These are phyloP conservation scores for Arxiozyma telluris DNA, from an alignment of 1,139 yeast genomes.

Conservation along the genomic window DNA sequence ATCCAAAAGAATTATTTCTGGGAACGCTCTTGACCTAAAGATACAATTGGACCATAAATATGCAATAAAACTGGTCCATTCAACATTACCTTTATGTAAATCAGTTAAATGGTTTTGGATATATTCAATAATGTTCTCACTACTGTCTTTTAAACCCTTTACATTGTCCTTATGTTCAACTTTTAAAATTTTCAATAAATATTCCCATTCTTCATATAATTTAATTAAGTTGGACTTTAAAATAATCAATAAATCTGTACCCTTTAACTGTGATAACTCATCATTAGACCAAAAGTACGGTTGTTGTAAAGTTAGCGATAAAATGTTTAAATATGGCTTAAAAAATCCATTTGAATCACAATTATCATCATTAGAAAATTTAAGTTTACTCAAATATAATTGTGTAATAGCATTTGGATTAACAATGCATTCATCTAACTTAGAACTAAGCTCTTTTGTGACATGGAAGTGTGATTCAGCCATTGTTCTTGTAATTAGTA, in stretches of 20 bases:
- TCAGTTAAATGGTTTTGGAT: conserved; percentile 4
- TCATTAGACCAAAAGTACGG: conserved; percentile 57
- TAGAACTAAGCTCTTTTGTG: neutral
- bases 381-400: conserved; percentile 39
- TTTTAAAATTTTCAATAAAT: conserved; percentile 8
- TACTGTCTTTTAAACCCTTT: conserved; percentile 4
- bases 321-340: conserved; percentile 45
- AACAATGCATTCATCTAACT: conserved; percentile 3
- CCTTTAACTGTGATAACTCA: conserved; percentile 45
- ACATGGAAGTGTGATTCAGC: conserved; percentile 31
- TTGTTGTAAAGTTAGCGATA: conserved; percentile 49
- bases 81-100: conserved; percentile 1
- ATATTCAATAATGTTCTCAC: conserved; percentile 10
- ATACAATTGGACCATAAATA: conserved; percentile 71
- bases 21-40: conserved; percentile 71
- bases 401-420: conserved; percentile 41
- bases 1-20: conserved; percentile 40
- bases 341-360: conserved; percentile 23
- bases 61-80: conserved; percentile 55
- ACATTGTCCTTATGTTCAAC: conserved; percentile 4
- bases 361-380: conserved; percentile 22
- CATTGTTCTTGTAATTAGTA: conserved; percentile 36
- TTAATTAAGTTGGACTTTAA: conserved; percentile 29
- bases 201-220: conserved; percentile 26
- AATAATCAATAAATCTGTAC: conserved; percentile 47